Conservation (phyloP, 495 filamentous ascomycete genomes). For the Cryomyces antarcticus region DNA sequence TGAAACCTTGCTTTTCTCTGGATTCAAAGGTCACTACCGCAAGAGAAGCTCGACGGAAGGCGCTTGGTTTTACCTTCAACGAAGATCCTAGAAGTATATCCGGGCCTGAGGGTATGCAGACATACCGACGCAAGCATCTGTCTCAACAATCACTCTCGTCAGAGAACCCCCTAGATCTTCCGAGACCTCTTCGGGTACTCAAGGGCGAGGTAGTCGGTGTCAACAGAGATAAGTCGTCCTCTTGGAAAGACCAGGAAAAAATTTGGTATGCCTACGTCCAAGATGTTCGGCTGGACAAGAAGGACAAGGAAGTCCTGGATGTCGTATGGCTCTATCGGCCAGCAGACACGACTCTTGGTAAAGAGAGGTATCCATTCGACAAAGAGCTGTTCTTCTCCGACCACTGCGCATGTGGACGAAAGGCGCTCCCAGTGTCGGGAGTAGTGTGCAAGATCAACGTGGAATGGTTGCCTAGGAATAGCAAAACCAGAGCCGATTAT, state of each 20-base stretch:
- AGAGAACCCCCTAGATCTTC: constrained; percentile 5
- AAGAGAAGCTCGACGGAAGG: constrained; percentile 1
- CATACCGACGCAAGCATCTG: not conserved
- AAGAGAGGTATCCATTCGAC: constrained; percentile 39
- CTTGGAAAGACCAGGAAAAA: constrained; percentile 30
- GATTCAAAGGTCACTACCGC: constrained; percentile 2
- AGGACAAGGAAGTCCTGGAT: constrained; percentile 23
- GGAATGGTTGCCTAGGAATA: constrained; percentile 26
- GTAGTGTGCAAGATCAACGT: constrained; percentile 32
- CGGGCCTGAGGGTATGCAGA: too few species aligned
- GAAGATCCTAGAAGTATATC: not conserved
- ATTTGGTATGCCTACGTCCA: constrained; percentile 52
- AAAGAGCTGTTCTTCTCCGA: constrained; percentile 63
- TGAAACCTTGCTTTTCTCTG: constrained; percentile 1
- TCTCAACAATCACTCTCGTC: not conserved
- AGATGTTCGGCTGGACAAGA: constrained; percentile 11
- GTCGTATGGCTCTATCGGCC: constrained; percentile 55
- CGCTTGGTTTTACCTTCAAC: constrained; percentile 2
- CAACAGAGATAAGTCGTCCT: constrained; percentile 23
- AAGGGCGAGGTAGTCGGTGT: constrained; percentile 32
- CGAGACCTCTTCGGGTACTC: constrained; percentile 7
- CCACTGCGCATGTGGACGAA: constrained; percentile 44
- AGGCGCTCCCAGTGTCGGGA: constrained; percentile 20
- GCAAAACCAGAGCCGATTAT: constrained; percentile 22
- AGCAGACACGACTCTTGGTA: constrained; percentile 41